These are phyloP conservation scores for Magnaporthiopsis poae DNA, from an alignment of 2,329 filamentous ascomycete species.

Conservation along the genomic window DNA sequence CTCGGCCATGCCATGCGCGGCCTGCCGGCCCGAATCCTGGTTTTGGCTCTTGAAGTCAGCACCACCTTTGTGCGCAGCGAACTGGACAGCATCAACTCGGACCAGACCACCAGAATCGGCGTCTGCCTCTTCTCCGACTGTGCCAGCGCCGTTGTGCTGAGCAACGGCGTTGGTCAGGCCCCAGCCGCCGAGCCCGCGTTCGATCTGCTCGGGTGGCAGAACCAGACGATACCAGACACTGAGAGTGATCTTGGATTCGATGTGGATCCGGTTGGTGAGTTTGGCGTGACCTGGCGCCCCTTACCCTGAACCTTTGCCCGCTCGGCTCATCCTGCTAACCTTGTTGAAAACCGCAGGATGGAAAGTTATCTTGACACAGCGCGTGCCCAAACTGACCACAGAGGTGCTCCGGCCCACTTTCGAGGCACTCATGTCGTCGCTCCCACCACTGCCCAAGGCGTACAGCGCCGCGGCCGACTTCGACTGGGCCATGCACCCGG, in stretches of 20 bases:
- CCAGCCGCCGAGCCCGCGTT: conserved; percentile 36
- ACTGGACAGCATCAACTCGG: conserved; percentile 49
- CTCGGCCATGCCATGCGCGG: conserved; percentile 50
- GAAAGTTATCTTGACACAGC: conserved; percentile 56
- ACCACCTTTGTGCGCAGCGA: conserved; percentile 55
- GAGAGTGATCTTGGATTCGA: conserved; percentile 56
- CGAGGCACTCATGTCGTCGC: conserved; percentile 39
- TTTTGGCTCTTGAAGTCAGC: conserved; percentile 54
- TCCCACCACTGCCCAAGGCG: conserved; percentile 30
- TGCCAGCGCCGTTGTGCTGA: conserved; percentile 54
- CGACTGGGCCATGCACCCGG: conserved; percentile 66
- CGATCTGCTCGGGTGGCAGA: conserved; percentile 56
- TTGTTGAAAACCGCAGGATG: conserved; percentile 34
- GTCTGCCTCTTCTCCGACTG: conserved; percentile 61
- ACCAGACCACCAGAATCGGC: conserved; percentile 54
- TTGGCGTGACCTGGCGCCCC: not conserved
- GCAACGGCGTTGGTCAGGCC: conserved; percentile 45
- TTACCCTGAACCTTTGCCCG: not conserved
- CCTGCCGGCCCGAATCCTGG: conserved; percentile 52
- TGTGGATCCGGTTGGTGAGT: conserved; percentile 48
- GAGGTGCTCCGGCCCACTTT: conserved; percentile 45
- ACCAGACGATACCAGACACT: conserved; percentile 51
- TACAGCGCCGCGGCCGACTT: conserved; percentile 46
- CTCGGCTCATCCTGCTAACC: not conserved
- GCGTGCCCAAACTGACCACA: conserved; percentile 48